Percentiles rank a stretch among this genome's conserved stretches.
phyloP scores from a whole-genome alignment of 805 yeast species.

The Candida tammaniensis region DNA sequence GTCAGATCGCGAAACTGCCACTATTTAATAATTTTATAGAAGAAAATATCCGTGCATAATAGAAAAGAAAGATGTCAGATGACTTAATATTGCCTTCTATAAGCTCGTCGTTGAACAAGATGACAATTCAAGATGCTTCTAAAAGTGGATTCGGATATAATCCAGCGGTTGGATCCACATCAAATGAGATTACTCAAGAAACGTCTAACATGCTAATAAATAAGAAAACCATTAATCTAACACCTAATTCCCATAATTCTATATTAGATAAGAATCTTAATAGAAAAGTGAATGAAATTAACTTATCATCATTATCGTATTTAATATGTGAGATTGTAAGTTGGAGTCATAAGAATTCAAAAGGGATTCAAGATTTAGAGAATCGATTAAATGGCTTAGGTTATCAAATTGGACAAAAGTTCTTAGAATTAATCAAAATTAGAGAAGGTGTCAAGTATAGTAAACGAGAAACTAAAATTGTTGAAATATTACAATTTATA shows the following conservation, averaged over 20 bases:
- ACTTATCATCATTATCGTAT: slow-evolving; percentile 63
- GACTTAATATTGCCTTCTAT: slow-evolving; percentile 31
- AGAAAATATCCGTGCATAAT: no score
- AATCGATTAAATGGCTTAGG: slow-evolving; percentile 67
- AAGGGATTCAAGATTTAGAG: slow-evolving; percentile 62
- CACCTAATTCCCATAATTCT: slow-evolving; percentile 28
- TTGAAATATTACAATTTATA: slow-evolving; percentile 70
- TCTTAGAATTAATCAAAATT: slow-evolving; percentile 63
- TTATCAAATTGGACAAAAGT: slow-evolving; percentile 70
- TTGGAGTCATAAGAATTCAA: slow-evolving; percentile 58
- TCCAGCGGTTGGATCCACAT: slow-evolving; percentile 40
- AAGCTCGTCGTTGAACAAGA: slow-evolving; percentile 22
- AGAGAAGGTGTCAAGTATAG: slow-evolving; percentile 62
- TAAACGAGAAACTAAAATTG: slow-evolving; percentile 61
- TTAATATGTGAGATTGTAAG: slow-evolving; percentile 69
- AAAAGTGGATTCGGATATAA: slow-evolving; percentile 41
- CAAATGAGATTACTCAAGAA: slow-evolving; percentile 37
- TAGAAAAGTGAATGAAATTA: slow-evolving; percentile 65
- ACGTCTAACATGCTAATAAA: slow-evolving; percentile 34
- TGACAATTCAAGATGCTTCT: slow-evolving; percentile 26
- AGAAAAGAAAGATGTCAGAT: slow-evolving; percentile 14
- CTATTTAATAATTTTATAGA: no score
- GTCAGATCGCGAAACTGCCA: no score
- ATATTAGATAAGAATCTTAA: slow-evolving; percentile 68
- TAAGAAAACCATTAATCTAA: slow-evolving; percentile 28